Conservation (phyloP, 768 basidiomycete genomes). For the Holtermanniella nyarrowii region DNA sequence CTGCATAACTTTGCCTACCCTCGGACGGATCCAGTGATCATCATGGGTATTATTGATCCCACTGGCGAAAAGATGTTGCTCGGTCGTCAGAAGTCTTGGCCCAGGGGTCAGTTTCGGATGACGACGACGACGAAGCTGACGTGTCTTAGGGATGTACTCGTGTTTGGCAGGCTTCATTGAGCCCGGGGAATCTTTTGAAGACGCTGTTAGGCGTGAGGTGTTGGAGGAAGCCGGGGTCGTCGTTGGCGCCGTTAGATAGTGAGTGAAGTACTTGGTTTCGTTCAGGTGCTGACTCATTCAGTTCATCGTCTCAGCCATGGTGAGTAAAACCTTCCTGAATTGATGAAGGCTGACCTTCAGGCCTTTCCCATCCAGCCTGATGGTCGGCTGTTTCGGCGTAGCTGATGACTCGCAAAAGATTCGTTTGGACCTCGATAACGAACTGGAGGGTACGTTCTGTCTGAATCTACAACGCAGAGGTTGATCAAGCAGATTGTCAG, state of each 20-base stretch:
- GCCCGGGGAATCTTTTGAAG: conserved; percentile 88
- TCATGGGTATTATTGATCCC: conserved; percentile 75
- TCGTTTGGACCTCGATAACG: conserved; percentile 80
- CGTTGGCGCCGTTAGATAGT: conserved; percentile 68
- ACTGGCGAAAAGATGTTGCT: conserved; percentile 73
- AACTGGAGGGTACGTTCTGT: conserved; percentile 62
- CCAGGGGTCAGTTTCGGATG: conserved; percentile 27
- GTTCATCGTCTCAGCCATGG: conserved; percentile 38
- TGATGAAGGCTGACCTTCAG: conserved; percentile 31
- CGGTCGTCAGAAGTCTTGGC: conserved; percentile 56
- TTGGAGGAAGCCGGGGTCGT: conserved; percentile 94
- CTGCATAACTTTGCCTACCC: conserved; percentile 63
- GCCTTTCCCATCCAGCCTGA: conserved; percentile 84
- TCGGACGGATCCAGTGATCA: conserved; percentile 51
- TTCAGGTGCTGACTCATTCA: conserved; percentile 6
- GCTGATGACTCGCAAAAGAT: conserved; percentile 52
- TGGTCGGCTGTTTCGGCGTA: conserved; percentile 87
- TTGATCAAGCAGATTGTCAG: conserved; percentile 56
- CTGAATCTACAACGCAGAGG: background rate
- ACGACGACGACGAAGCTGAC: background rate
- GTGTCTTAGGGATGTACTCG: conserved; percentile 51
- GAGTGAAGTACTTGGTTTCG: too few relatives aligned
- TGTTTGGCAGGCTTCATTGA: conserved; percentile 90
- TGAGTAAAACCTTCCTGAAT: background rate
- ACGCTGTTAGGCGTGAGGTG: conserved; percentile 81